A percentile compares a stretch with the other conserved stretches of the same genome.
Conservation (phyloP, 2,329 filamentous ascomycete genomes). For the Trichoderma koningiopsis region DNA sequence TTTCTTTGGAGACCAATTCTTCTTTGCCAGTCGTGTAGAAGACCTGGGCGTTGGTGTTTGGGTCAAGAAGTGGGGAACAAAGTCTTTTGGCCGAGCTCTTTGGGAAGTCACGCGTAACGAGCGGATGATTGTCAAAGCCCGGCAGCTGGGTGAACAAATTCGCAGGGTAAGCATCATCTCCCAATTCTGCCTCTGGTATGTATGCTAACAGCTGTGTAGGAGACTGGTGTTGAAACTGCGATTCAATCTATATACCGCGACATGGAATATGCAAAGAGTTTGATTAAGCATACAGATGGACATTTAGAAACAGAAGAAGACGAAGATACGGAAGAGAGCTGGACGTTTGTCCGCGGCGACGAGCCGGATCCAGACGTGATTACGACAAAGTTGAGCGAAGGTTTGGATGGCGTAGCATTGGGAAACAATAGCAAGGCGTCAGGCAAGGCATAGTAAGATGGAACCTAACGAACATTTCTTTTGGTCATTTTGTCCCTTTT, state of each 20-base stretch:
- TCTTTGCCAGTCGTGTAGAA: conserved; percentile 87
- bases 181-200: not conserved
- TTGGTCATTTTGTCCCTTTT: not conserved
- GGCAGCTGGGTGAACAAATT: conserved; percentile 80
- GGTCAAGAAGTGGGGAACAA: conserved; percentile 87
- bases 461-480: not conserved
- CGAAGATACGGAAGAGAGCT: conserved; percentile 73
- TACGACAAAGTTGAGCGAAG: conserved; percentile 46
- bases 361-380: conserved; percentile 50
- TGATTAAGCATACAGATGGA: conserved; percentile 67
- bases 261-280: conserved; percentile 83
- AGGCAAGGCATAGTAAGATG: conserved; percentile 25
- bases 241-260: conserved; percentile 94
- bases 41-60: conserved; percentile 91
- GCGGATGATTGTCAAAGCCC: conserved; percentile 87
- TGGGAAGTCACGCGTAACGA: conserved; percentile 91
- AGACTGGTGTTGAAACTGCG: conserved; percentile 85
- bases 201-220: conserved; percentile 54
- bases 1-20: conserved; percentile 98
- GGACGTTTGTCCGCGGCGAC: conserved; percentile 79
- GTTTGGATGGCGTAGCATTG: conserved; percentile 33
- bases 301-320: conserved; percentile 48
- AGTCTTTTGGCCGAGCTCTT: conserved; percentile 78
- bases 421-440: conserved; percentile 31
- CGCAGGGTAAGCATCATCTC: conserved; percentile 64